phyloP scores from a whole-genome alignment of 352 stramenopile species.

The Blastocystis sp. region DNA sequence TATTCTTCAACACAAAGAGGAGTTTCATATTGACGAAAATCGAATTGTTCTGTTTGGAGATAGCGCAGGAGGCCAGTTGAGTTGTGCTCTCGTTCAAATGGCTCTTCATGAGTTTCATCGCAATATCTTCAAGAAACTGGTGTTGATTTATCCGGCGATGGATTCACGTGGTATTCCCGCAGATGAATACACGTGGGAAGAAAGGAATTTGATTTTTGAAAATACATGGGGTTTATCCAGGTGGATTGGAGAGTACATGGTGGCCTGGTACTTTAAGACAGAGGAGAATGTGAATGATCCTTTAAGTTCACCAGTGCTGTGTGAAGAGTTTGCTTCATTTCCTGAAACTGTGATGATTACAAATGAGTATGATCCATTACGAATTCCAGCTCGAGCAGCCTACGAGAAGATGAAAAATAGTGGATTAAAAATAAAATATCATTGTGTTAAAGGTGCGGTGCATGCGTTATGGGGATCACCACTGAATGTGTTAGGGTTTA shows the following conservation, averaged over 20 bases:
- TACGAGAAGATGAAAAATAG: constrained; percentile 52
- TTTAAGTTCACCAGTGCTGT: neutral
- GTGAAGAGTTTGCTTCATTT: constrained; percentile 11
- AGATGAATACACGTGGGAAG: constrained; percentile 13
- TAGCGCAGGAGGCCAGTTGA: constrained; percentile 21
- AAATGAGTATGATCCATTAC: constrained; percentile 35
- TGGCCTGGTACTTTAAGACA: constrained; percentile 7
- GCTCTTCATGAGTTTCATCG: constrained; percentile 17
- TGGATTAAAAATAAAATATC: constrained; percentile 25
- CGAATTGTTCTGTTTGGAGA: constrained; percentile 42
- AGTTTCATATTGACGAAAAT: constrained; percentile 35
- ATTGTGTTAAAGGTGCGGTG: constrained; percentile 26
- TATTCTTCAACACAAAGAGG: neutral
- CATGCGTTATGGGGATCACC: constrained; percentile 46
- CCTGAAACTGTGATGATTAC: constrained; percentile 20
- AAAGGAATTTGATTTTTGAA: constrained; percentile 15
- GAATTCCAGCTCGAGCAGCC: neutral
- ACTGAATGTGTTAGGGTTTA: constrained; percentile 4
- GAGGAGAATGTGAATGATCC: neutral
- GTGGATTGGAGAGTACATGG: neutral
- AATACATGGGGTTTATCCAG: neutral
- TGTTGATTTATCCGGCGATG: constrained; percentile 58
- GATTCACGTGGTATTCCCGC: constrained; percentile 19
- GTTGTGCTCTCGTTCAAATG: constrained; percentile 2
- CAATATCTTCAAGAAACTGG: constrained; percentile 31